Conservation (phyloP, 2,329 filamentous ascomycete genomes). For the Phyllosticta citribraziliensis region DNA sequence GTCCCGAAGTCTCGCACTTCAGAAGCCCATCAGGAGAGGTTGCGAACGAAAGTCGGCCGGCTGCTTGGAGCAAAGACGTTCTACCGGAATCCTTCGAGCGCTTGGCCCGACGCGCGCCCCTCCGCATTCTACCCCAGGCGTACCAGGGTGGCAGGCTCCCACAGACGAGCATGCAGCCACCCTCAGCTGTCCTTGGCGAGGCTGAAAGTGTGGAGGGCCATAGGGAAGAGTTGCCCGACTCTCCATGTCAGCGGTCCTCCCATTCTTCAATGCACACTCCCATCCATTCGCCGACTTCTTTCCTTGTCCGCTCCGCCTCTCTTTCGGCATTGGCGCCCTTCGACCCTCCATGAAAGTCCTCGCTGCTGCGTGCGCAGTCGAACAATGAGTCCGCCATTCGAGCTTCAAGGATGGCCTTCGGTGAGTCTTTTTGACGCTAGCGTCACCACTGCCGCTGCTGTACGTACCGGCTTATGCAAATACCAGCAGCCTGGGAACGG, state of each 20-base stretch:
- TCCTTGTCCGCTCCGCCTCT: neutral
- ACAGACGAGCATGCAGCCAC: neutral
- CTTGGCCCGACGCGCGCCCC: neutral
- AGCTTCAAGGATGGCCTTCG: neutral
- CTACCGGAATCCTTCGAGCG: neutral
- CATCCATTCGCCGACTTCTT: neutral
- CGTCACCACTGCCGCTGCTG: neutral
- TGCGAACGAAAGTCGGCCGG: neutral
- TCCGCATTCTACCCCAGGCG: neutral
- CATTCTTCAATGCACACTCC: neutral
- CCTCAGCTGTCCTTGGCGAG: neutral
- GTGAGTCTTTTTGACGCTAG: neutral
- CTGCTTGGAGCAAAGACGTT: neutral
- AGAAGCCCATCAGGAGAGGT: neutral
- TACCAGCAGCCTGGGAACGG: neutral
- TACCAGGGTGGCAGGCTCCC: neutral
- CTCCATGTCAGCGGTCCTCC: neutral
- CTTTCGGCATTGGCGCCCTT: neutral
- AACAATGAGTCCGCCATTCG: neutral
- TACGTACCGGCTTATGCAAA: neutral
- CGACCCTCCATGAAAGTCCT: neutral
- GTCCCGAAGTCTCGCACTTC: neutral
- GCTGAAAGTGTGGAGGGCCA: neutral
- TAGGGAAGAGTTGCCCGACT: neutral
- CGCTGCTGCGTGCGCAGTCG: neutral